These are phyloP conservation scores for Dendrocalamus latiflorus DNA, from an alignment of 202 grass and related monocot species.

Conservation along the genomic window DNA sequence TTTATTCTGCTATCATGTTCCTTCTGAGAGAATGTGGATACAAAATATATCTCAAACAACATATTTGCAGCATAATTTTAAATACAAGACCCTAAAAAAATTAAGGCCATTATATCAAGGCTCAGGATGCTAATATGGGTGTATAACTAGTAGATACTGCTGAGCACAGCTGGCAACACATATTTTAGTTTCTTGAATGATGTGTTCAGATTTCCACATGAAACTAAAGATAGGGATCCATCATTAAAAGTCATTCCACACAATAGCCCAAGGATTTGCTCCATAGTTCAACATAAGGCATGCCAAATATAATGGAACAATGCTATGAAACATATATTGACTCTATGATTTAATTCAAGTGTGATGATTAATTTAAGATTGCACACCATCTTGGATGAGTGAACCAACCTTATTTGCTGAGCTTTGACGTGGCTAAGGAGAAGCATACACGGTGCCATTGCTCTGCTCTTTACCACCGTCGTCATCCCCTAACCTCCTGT, in stretches of 20 bases:
- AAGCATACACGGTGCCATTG: slow-evolving; percentile 31
- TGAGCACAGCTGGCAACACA: not conserved
- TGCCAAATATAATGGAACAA: not conserved
- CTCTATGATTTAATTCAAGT: not conserved
- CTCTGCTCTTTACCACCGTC: slow-evolving; percentile 25
- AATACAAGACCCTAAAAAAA: not conserved
- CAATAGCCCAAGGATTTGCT: not conserved
- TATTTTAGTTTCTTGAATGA: slow-evolving; percentile 10
- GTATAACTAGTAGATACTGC: not conserved
- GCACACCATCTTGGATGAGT: not conserved
- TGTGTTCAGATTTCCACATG: not conserved
- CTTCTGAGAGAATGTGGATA: not conserved
- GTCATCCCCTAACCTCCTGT: slow-evolving; percentile 22
- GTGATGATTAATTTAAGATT: not conserved
- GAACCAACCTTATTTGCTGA: slow-evolving; percentile 53
- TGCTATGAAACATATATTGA: not conserved
- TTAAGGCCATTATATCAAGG: not conserved
- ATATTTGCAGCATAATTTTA: not conserved
- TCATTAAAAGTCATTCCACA: not conserved
- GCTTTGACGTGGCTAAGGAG: slow-evolving; percentile 29
- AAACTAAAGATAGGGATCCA: not conserved
- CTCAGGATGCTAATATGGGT: not conserved
- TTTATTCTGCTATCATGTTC: not conserved
- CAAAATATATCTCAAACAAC: slow-evolving; percentile 19
- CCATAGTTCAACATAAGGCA: not conserved